Percentiles rank a stretch among this genome's conserved stretches.
Conservation (phyloP, 805 yeast genomes). For the Nakazawaea peltata region DNA sequence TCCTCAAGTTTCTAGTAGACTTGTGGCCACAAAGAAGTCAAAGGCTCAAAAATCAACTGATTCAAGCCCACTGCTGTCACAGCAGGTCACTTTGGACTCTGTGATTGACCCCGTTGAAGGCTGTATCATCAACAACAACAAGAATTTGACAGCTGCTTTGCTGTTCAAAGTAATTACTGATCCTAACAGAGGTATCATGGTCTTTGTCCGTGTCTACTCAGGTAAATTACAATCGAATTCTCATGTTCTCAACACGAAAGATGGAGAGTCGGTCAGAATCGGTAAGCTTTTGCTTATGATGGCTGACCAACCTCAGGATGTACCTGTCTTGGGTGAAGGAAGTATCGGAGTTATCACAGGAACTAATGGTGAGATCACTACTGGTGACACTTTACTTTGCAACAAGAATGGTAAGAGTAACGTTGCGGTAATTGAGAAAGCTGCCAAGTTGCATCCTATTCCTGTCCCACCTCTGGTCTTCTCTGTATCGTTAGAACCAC, state of each 20-base stretch:
- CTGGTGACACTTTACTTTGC: constrained; percentile 90
- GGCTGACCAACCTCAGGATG: constrained; percentile 79
- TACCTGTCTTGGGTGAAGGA: constrained; percentile 56
- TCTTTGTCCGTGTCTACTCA: constrained; percentile 81
- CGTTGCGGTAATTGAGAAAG: constrained; percentile 27
- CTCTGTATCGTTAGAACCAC: constrained; percentile 77
- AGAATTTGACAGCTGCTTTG: constrained; percentile 63
- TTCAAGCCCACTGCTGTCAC: too few relatives aligned
- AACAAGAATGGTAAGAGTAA: constrained; percentile 43
- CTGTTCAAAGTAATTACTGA: constrained; percentile 92
- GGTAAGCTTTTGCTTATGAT: constrained; percentile 75
- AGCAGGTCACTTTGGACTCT: constrained; percentile 20
- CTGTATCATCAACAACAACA: constrained; percentile 43
- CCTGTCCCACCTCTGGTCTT: constrained; percentile 89
- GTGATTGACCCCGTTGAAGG: constrained; percentile 35
- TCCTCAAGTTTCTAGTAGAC: constrained; percentile 41
- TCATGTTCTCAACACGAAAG: constrained; percentile 58
- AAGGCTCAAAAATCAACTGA: constrained; percentile 1
- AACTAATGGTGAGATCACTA: constrained; percentile 55
- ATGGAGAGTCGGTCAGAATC: constrained; percentile 56
- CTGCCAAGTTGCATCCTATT: constrained; percentile 63
- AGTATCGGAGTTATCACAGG: constrained; percentile 89
- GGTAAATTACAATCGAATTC: constrained; percentile 64
- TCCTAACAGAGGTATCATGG: constrained; percentile 73
- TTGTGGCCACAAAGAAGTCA: constrained; percentile 15